Percentiles rank a stretch among this genome's conserved stretches.
These are phyloP conservation scores for Flueggea neowawraea DNA, from an alignment of 441 rosid species.

Conservation along the genomic window DNA sequence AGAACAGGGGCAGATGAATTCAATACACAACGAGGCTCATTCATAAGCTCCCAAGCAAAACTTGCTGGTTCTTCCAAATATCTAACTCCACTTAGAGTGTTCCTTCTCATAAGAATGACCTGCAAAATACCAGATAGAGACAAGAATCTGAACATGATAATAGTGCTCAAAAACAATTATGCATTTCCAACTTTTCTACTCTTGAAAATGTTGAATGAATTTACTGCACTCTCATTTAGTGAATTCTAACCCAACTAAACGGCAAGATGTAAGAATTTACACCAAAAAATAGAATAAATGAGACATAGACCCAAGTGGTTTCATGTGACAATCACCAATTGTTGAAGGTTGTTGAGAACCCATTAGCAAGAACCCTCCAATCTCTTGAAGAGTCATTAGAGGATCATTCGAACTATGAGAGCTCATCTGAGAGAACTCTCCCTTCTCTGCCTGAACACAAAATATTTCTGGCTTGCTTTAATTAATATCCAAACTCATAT, in stretches of 20 bases:
- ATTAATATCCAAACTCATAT: too few relatives aligned
- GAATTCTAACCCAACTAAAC: neutral
- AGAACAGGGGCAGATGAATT: slow-evolving; percentile 36
- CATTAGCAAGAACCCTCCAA: too few relatives aligned
- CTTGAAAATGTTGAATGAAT: neutral
- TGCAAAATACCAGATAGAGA: slow-evolving; percentile 11
- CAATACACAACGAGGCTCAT: slow-evolving; percentile 48
- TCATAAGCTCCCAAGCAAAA: slow-evolving; percentile 60
- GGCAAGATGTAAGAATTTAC: neutral
- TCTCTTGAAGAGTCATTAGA: too few relatives aligned
- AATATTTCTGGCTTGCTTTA: too few relatives aligned
- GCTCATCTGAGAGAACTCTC: too few relatives aligned
- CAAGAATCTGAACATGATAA: neutral
- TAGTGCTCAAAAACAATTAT: neutral
- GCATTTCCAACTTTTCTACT: neutral
- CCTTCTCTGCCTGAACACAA: too few relatives aligned
- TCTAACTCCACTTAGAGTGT: slow-evolving; percentile 38
- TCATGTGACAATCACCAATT: too few relatives aligned
- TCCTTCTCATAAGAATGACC: slow-evolving; percentile 43
- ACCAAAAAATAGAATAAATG: neutral
- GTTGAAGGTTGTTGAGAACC: too few relatives aligned
- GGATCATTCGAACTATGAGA: too few relatives aligned
- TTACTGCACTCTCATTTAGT: neutral
- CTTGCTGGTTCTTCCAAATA: slow-evolving; percentile 48
- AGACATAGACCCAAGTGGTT: too few relatives aligned